Percentiles rank a stretch among this genome's conserved stretches.
Conservation (phyloP, 2,329 filamentous ascomycete genomes). For the Beauveria bassiana region DNA sequence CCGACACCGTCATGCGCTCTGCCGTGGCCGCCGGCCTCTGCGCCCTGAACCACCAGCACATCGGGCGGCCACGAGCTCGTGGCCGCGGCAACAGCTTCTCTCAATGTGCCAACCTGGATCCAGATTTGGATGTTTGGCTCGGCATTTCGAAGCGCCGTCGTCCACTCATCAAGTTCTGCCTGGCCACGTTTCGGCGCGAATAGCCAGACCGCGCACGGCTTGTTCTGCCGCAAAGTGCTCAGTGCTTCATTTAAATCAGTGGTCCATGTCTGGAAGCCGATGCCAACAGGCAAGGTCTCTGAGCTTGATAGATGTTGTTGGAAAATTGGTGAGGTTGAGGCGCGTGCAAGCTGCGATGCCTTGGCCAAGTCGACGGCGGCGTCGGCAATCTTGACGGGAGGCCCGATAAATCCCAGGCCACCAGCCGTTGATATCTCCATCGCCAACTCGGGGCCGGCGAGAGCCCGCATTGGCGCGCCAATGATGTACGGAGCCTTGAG, state of each 20-base stretch:
- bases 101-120: constrained; percentile 43
- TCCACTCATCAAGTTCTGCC: constrained; percentile 35
- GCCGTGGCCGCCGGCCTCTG: constrained; percentile 47
- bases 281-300: constrained; percentile 33
- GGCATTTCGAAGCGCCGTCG: constrained; percentile 30
- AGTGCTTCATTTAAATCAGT: constrained; percentile 27
- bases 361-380: constrained; percentile 24
- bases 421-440: constrained; percentile 62
- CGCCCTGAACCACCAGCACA: constrained; percentile 44
- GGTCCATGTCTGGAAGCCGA: constrained; percentile 40
- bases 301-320: background rate
- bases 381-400: constrained; percentile 26
- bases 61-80: constrained; percentile 32
- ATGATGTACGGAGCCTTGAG: constrained; percentile 42
- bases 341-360: constrained; percentile 19
- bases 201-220: constrained; percentile 37
- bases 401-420: constrained; percentile 49
- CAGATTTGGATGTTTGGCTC: constrained; percentile 38
- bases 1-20: constrained; percentile 34
- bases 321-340: constrained; percentile 11
- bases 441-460: constrained; percentile 48
- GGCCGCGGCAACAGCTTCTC: constrained; percentile 37
- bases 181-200: constrained; percentile 35
- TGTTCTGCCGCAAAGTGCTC: constrained; percentile 22
- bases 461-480: constrained; percentile 61